Evolutionary conservation across 306 rosid genomes (phyloP).

Genomic region (Rosa chinensis): DNA sequence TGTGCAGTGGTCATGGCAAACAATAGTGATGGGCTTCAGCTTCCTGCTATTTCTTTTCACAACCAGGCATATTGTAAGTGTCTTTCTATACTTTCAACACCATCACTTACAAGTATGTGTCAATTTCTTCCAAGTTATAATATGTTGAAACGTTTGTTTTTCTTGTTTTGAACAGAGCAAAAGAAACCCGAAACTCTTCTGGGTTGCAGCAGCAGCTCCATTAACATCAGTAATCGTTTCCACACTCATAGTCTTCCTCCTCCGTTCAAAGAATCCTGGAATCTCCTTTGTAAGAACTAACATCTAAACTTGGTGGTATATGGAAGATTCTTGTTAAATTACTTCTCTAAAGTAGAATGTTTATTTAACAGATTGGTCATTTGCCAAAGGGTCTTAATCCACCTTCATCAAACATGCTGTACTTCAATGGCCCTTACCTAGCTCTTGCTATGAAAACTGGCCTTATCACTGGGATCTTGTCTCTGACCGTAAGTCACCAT

Average conservation of each 20-base stretch:
- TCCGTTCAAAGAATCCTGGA: slow-evolving; percentile 45
- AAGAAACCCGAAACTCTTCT: slow-evolving; percentile 79
- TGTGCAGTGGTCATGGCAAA: slow-evolving; percentile 98
- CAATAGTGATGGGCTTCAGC: slow-evolving; percentile 63
- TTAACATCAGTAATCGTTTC: slow-evolving; percentile 84
- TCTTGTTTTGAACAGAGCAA: slow-evolving; percentile 51
- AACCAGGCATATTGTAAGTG: slow-evolving; percentile 83
- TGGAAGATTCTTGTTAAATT: background rate
- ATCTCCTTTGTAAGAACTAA: slow-evolving; percentile 62
- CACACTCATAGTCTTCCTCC: slow-evolving; percentile 66
- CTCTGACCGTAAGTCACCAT: slow-evolving; percentile 77
- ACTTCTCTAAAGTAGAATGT: background rate
- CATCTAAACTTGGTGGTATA: background rate
- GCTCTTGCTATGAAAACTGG: slow-evolving; percentile 92
- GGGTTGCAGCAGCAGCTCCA: slow-evolving; percentile 95
- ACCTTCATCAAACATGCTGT: slow-evolving; percentile 80
- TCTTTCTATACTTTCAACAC: slow-evolving; percentile 11
- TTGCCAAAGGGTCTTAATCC: slow-evolving; percentile 93
- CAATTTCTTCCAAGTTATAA: background rate
- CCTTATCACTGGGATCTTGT: slow-evolving; percentile 78
- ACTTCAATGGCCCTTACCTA: slow-evolving; percentile 62
- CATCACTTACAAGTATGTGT: background rate
- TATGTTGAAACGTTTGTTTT: too few relatives aligned
- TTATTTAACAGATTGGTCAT: slow-evolving; percentile 57
- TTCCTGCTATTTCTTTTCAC: slow-evolving; percentile 63